Conservation (phyloP, 768 basidiomycete genomes). For the Suillus discolor region DNA sequence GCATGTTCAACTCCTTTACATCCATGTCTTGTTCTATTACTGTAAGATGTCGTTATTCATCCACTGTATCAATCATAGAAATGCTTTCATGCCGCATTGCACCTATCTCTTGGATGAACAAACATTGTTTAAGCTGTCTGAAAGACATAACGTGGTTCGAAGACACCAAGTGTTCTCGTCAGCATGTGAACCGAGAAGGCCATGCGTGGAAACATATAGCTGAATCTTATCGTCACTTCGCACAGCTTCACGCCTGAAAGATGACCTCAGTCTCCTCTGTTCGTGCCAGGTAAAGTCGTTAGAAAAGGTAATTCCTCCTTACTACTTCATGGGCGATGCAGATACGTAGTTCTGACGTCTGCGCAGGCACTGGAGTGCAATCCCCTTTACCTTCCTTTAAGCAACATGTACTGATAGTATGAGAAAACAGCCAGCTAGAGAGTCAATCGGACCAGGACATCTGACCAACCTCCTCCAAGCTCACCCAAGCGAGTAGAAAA, state of each 20-base stretch:
- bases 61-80: not conserved
- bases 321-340: not conserved
- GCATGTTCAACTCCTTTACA: not conserved
- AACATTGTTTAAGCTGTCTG: not conserved
- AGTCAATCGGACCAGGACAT: not conserved
- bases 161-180: not conserved
- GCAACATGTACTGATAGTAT: not conserved
- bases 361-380: not conserved
- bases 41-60: conserved; percentile 5
- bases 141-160: not conserved
- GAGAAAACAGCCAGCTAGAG: not conserved
- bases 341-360: not conserved
- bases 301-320: not conserved
- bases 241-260: not conserved
- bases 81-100: not conserved
- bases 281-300: not conserved
- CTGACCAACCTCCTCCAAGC: not conserved
- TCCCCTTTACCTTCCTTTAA: not conserved
- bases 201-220: not conserved
- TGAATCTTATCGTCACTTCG: not conserved
- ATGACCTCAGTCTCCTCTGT: not conserved
- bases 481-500: not conserved
- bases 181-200: not conserved
- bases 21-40: not conserved
- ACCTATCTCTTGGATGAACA: not conserved